Evolutionary conservation across 148 eudicot genomes (phyloP), one percentile per base, ranked within the genome.

Genomic region (Euryodendron excelsum): DNA sequence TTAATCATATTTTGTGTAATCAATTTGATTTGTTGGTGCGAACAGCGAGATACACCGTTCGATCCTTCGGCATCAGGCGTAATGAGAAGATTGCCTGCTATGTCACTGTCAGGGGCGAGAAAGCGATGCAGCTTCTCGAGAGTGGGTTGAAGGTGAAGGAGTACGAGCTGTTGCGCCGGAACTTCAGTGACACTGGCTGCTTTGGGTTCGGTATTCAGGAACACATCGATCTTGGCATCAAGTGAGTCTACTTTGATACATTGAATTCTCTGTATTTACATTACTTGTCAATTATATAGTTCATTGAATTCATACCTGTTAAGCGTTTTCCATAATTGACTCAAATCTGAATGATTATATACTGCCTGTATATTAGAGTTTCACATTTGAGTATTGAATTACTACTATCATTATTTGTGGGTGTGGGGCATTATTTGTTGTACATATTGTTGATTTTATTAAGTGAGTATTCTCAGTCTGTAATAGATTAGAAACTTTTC

Each of bases 111-210:
- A 87, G 94, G 81, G 96, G 96, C 17, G 96, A 90, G 39, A 90
- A 91, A 79, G 93, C 96, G 6, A 91, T 88, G 93, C 96, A 91
- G 80, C 90, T 90, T 5, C 86, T 91, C 28, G 91, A 90, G 68
- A 91, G 96, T 86, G 96, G 96, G 3, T 77, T 91, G 85, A 90
- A 91, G 87, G 96, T 90, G 3, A 90, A 91, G 87, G 96, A 91
- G 79, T 91, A 91, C 44, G 91, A 90, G 76, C 62, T 91, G 56
- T 78, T 90, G 39, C 86, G 96, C 77, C 82, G 90, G 33, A 91
- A 91, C 80, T 91, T 91, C 87, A 91, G 96, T 80, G 96, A 91
- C 76, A 90, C 93, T 56, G 93, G 96, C 27, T 91, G 93, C 83
- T 90, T 91, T 74, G 96, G 93, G 15, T 90, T 91, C 18, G 96